Percentiles rank a stretch among this genome's conserved stretches.
These are phyloP conservation scores for Aciculosporium take DNA, from an alignment of 2,329 filamentous ascomycete species.

Conservation along the genomic window DNA sequence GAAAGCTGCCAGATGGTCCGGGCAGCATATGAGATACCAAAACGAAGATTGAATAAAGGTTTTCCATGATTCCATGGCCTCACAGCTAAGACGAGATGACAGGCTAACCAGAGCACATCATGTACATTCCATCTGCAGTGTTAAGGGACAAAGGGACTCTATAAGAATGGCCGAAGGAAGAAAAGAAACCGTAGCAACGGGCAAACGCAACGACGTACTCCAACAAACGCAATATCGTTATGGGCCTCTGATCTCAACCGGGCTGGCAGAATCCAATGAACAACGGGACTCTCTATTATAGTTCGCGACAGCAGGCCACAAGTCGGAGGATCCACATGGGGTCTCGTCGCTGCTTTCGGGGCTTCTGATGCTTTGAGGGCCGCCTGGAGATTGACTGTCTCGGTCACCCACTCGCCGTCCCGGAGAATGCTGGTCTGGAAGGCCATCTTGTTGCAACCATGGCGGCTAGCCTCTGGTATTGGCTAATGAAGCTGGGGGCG, in stretches of 20 bases:
- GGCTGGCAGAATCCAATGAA: conserved; percentile 67
- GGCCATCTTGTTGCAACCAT: conserved; percentile 21
- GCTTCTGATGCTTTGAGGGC: conserved; percentile 25
- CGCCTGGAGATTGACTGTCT: conserved; percentile 31
- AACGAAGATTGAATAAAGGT: background rate
- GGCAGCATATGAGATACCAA: background rate
- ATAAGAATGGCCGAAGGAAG: background rate
- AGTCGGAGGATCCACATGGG: conserved; percentile 29
- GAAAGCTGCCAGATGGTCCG: background rate
- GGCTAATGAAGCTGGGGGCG: background rate
- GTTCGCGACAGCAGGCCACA: conserved; percentile 70
- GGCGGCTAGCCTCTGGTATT: background rate
- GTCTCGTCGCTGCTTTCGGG: conserved; percentile 17
- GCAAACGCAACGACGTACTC: conserved; percentile 35
- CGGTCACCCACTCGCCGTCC: conserved; percentile 43
- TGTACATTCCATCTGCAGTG: background rate
- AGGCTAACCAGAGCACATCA: background rate
- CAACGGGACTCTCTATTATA: conserved; percentile 58
- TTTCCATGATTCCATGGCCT: background rate
- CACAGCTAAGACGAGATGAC: background rate
- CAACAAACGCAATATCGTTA: conserved; percentile 79
- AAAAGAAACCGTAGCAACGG: background rate
- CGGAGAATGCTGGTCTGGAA: conserved; percentile 41
- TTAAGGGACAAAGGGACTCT: background rate
- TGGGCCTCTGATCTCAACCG: conserved; percentile 52